A percentile compares a stretch with the other conserved stretches of the same genome.
Conservation (phyloP, 225 moss, liverwort and hornwort species). For the Asterella californica region DNA sequence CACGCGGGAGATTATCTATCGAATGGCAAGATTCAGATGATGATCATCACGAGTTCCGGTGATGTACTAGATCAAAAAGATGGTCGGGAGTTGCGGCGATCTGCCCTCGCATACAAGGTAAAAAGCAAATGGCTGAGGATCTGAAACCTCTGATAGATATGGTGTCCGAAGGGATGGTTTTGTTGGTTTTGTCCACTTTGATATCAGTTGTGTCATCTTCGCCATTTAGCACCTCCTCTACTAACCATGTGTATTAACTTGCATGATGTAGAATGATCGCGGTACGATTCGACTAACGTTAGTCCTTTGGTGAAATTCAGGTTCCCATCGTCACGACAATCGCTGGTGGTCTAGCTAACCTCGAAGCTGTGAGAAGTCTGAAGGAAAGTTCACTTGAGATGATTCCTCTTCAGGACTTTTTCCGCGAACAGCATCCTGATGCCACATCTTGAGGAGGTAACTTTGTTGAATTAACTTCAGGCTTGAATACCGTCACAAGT, state of each 20-base stretch:
- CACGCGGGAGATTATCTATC: slow-evolving; percentile 84
- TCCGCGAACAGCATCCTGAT: slow-evolving; percentile 19
- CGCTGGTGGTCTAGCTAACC: slow-evolving; percentile 73
- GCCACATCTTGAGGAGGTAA: slow-evolving; percentile 2
- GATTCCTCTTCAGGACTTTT: slow-evolving; percentile 89
- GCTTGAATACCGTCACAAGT: background rate
- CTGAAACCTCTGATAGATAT: background rate
- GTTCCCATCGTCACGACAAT: slow-evolving; percentile 92
- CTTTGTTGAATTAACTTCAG: background rate
- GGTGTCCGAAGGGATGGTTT: background rate
- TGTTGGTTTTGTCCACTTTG: background rate
- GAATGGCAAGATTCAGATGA: slow-evolving; percentile 79
- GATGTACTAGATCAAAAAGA: slow-evolving; percentile 86
- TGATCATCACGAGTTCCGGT: slow-evolving; percentile 95
- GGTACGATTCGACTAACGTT: background rate
- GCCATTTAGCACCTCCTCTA: background rate
- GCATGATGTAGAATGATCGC: no score
- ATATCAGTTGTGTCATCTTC: background rate
- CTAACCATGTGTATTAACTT: background rate
- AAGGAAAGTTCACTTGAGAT: slow-evolving; percentile 74
- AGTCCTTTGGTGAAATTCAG: slow-evolving; percentile 18
- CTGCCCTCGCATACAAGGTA: slow-evolving; percentile 91
- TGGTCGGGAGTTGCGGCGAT: slow-evolving; percentile 74
- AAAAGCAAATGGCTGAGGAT: background rate
- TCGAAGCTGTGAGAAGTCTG: slow-evolving; percentile 79